Conservation (phyloP, 495 filamentous ascomycete genomes). For the Tuber microsphaerosporum region DNA sequence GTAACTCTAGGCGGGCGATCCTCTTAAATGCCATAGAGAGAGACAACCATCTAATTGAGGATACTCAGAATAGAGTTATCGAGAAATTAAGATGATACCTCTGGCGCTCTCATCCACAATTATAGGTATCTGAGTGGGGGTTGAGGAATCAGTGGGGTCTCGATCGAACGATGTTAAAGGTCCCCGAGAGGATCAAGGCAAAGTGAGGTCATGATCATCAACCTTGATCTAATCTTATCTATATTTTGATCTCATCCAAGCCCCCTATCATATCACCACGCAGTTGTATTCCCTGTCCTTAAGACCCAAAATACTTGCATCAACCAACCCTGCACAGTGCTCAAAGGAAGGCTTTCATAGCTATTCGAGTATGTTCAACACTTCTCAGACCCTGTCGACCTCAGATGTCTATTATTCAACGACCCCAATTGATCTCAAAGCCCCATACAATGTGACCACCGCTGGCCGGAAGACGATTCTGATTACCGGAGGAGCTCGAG, state of each 20-base stretch:
- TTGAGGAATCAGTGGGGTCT: background rate
- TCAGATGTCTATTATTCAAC: slow-evolving; percentile 22
- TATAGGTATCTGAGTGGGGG: background rate
- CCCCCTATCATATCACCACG: background rate
- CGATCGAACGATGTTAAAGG: background rate
- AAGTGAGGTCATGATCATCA: background rate
- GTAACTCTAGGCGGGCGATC: background rate
- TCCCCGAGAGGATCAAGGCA: background rate
- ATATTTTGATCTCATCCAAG: background rate
- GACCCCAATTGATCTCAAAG: slow-evolving; percentile 22
- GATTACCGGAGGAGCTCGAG: slow-evolving; percentile 51
- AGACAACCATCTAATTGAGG: background rate
- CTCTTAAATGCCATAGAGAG: background rate
- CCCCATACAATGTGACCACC: slow-evolving; percentile 14
- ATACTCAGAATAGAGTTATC: background rate
- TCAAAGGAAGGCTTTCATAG: background rate
- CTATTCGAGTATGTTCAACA: slow-evolving; percentile 2
- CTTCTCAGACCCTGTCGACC: slow-evolving; percentile 7
- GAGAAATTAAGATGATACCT: background rate
- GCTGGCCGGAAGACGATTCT: slow-evolving; percentile 46
- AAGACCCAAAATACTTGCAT: background rate
- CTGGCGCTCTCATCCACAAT: background rate
- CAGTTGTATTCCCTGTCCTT: background rate
- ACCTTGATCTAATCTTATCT: background rate
- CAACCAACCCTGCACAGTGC: background rate